Percentiles rank a stretch among this genome's conserved stretches.
Conservation (phyloP, 2,329 filamentous ascomycete genomes). For the Alternaria gaisen region DNA sequence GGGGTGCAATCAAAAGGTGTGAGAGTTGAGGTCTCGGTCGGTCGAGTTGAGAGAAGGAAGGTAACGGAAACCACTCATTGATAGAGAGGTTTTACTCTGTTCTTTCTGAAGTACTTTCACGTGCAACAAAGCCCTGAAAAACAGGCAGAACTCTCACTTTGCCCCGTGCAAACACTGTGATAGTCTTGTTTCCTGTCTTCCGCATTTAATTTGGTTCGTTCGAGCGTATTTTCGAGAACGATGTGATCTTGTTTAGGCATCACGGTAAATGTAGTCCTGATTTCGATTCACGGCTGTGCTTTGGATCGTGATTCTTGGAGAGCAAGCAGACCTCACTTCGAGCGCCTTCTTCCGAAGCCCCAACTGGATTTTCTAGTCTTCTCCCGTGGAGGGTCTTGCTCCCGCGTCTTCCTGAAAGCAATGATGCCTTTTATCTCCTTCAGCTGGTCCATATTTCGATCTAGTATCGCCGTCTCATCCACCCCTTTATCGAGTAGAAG, state of each 20-base stretch:
- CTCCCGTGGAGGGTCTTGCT: background rate
- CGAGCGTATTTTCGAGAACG: background rate
- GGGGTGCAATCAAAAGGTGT: background rate
- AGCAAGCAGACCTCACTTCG: background rate
- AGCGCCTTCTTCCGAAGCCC: background rate
- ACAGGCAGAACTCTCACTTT: no score
- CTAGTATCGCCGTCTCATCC: constrained; percentile 18
- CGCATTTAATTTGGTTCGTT: no score
- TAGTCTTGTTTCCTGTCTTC: no score
- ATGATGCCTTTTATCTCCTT: constrained; percentile 20
- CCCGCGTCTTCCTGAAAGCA: constrained; percentile 1
- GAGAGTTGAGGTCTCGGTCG: background rate
- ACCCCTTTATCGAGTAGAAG: constrained; percentile 21
- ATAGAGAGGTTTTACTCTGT: background rate
- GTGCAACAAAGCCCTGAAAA: background rate
- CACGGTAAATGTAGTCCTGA: background rate
- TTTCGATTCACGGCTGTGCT: background rate
- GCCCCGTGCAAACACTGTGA: no score
- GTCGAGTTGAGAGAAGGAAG: background rate
- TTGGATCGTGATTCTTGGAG: background rate
- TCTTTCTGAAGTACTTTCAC: background rate
- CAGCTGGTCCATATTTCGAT: constrained; percentile 15
- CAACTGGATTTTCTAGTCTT: background rate
- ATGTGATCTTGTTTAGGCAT: background rate
- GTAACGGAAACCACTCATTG: background rate